Evolutionary conservation across 768 basidiomycete genomes (phyloP).

Genomic region (Podaxis carcinomalis): DNA sequence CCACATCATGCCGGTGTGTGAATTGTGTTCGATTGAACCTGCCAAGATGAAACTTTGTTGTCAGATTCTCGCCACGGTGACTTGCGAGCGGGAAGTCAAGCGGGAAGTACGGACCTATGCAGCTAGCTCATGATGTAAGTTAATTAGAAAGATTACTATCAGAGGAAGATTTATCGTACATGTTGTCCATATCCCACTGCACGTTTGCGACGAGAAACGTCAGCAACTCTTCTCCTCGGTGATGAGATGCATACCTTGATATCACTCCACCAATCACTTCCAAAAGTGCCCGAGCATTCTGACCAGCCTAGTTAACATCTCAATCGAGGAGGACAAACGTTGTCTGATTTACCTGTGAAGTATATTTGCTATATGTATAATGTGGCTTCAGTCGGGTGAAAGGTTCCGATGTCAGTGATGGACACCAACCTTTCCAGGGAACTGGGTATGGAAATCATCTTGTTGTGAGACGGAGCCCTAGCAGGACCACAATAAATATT

Average conservation of each 20-base stretch:
- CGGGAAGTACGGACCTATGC: conserved; percentile 18
- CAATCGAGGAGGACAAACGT: background rate
- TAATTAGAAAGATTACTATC: background rate
- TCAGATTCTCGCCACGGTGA: background rate
- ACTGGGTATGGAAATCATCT: conserved; percentile 47
- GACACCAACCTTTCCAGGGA: conserved; percentile 42
- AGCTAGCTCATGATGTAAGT: conserved; percentile 7
- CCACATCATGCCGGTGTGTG: conserved; percentile 59
- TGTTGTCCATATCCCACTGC: conserved; percentile 63
- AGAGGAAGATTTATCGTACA: conserved; percentile 33
- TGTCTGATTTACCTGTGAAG: conserved; percentile 29
- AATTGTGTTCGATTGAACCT: conserved; percentile 38
- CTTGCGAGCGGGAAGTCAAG: background rate
- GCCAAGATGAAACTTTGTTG: background rate
- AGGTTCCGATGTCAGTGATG: background rate
- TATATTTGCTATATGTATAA: conserved; percentile 35
- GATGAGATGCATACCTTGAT: conserved; percentile 47
- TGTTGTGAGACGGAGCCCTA: conserved; percentile 45
- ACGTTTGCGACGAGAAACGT: background rate
- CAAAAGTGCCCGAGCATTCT: conserved; percentile 60
- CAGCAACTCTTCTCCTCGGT: background rate
- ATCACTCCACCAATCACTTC: conserved; percentile 72
- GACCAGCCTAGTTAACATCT: conserved; percentile 4
- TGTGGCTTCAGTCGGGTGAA: background rate
- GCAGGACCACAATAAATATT: background rate